Evolutionary conservation across 2,329 filamentous ascomycete genomes (phyloP).

Genomic region (Chrysosporium keratinophilum): DNA sequence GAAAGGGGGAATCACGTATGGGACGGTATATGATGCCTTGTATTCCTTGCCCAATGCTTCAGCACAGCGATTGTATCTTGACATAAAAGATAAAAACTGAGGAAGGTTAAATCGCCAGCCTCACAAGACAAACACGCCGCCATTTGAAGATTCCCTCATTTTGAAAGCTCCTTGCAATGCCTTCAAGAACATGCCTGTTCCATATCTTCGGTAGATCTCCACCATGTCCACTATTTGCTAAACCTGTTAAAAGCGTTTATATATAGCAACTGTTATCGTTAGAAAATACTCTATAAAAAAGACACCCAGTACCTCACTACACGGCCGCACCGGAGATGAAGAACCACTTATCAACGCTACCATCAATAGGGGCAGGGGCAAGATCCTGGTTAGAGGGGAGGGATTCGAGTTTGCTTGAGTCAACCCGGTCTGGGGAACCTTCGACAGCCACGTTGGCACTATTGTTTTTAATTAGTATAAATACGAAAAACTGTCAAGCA

Average conservation of each 20-base stretch:
- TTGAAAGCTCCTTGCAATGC: neutral
- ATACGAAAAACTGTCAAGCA: no score
- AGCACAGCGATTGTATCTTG: neutral
- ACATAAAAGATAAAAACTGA: neutral
- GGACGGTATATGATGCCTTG: neutral
- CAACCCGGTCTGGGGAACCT: conserved; percentile 62
- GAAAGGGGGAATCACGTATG: neutral
- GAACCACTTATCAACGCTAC: conserved; percentile 99
- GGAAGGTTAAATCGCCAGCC: neutral
- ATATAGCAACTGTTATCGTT: no score
- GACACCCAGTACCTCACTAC: conserved; percentile 38
- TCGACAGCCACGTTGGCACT: conserved; percentile 72
- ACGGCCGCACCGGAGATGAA: conserved; percentile 96
- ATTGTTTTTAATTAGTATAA: neutral
- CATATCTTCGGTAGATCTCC: neutral
- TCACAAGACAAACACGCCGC: neutral
- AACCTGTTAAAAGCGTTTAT: neutral
- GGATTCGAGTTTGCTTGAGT: conserved; percentile 58
- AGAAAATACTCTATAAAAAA: no score
- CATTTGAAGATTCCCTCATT: neutral
- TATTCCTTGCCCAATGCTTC: neutral
- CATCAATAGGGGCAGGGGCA: conserved; percentile 77
- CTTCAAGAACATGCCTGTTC: neutral
- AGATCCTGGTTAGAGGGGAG: conserved; percentile 74
- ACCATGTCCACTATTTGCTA: neutral